Evolutionary conservation across 1,139 yeast species (phyloP).

Genomic region (Debaryomyces psychrophilus): DNA sequence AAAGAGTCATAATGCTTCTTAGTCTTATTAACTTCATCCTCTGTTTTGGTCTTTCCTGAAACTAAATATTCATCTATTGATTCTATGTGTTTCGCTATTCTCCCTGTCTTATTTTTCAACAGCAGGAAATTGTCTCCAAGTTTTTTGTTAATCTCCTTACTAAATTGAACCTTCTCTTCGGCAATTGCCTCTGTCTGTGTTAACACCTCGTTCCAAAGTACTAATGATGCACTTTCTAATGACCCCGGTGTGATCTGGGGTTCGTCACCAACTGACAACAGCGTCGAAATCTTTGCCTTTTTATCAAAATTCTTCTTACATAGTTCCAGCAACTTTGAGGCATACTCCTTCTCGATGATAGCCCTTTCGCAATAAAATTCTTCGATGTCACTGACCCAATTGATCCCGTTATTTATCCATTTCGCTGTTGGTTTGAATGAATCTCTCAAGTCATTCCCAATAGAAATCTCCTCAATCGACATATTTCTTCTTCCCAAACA

Average conservation of each 20-base stretch:
- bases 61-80: slow-evolving; percentile 60
- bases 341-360: slow-evolving; percentile 78
- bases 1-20: slow-evolving; percentile 77
- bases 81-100: slow-evolving; percentile 58
- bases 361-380: slow-evolving; percentile 85
- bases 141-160: slow-evolving; percentile 63
- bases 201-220: slow-evolving; percentile 90
- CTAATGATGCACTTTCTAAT: slow-evolving; percentile 85
- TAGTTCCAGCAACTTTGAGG: slow-evolving; percentile 65
- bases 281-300: slow-evolving; percentile 70
- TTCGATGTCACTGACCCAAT: slow-evolving; percentile 79
- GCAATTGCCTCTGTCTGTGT: slow-evolving; percentile 84
- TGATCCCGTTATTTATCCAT: slow-evolving; percentile 75
- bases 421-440: slow-evolving; percentile 73
- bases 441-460: slow-evolving; percentile 78
- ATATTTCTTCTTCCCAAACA: slow-evolving; percentile 11
- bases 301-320: slow-evolving; percentile 73
- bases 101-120: slow-evolving; percentile 56
- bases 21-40: slow-evolving; percentile 68
- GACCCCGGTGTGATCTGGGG: slow-evolving; percentile 96
- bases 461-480: slow-evolving; percentile 32
- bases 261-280: slow-evolving; percentile 83
- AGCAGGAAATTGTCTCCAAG: slow-evolving; percentile 65
- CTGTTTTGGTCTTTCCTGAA: slow-evolving; percentile 59
- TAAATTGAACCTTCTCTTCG: slow-evolving; percentile 61